phyloP scores from a whole-genome alignment of 768 basidiomycete genomes.

The Mycena crocata region DNA sequence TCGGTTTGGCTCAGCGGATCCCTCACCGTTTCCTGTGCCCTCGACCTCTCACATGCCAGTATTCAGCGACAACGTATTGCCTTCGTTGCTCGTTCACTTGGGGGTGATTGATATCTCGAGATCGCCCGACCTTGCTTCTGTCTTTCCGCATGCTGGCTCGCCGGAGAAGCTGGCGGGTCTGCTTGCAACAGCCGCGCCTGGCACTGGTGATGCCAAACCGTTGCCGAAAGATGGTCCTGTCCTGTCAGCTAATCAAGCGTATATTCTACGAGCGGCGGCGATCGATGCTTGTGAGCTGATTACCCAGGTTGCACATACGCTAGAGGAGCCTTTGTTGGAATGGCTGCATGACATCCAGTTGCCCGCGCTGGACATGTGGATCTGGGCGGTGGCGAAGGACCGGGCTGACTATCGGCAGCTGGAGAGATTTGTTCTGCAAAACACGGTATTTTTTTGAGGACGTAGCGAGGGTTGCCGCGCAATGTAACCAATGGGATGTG shows the following conservation, averaged over 20 bases:
- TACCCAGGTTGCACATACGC: constrained; percentile 60
- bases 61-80: constrained; percentile 86
- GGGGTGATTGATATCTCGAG: constrained; percentile 77
- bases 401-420: constrained; percentile 75
- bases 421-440: constrained; percentile 71
- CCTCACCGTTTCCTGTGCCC: constrained; percentile 72
- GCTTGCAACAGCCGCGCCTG: constrained; percentile 46
- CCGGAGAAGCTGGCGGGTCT: constrained; percentile 52
- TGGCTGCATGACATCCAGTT: constrained; percentile 71
- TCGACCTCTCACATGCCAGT: constrained; percentile 69
- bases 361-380: constrained; percentile 78
- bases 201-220: constrained; percentile 24
- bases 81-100: constrained; percentile 83
- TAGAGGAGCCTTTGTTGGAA: constrained; percentile 45
- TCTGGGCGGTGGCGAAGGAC: constrained; percentile 89
- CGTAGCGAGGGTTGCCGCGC: neutral
- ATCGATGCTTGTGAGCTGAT: constrained; percentile 84
- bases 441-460: constrained; percentile 77
- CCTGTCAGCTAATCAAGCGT: constrained; percentile 72
- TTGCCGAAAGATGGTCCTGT: constrained; percentile 57
- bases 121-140: constrained; percentile 52
- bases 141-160: constrained; percentile 63
- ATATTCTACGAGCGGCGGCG: constrained; percentile 80
- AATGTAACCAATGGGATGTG: constrained; percentile 10
- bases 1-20: constrained; percentile 69